These are phyloP conservation scores for Pyricularia sp. DNA, from an alignment of 2,329 filamentous ascomycete genomes.

Conservation along the genomic window DNA sequence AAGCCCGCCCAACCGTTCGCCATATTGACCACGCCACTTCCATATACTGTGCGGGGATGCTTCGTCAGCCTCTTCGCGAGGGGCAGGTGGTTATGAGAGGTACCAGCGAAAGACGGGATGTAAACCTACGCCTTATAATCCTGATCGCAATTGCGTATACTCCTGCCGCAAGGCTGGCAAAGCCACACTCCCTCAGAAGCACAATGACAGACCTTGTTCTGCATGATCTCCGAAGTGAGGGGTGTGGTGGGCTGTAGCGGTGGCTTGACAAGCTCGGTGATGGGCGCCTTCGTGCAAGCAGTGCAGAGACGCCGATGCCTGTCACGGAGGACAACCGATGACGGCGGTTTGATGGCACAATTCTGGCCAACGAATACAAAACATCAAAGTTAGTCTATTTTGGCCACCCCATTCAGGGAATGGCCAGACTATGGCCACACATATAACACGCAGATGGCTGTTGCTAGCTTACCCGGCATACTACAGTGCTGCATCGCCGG, in stretches of 20 bases:
- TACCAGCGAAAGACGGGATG: constrained; percentile 1
- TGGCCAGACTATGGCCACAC: background rate
- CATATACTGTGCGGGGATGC: constrained; percentile 44
- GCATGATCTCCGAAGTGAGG: constrained; percentile 42
- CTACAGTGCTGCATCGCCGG: constrained; percentile 58
- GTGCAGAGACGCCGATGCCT: constrained; percentile 73
- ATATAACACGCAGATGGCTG: background rate
- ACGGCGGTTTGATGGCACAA: constrained; percentile 74
- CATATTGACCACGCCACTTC: constrained; percentile 81
- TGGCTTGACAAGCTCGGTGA: constrained; percentile 40
- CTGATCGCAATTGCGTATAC: constrained; percentile 46
- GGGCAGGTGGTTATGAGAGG: background rate
- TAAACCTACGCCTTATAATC: constrained; percentile 41
- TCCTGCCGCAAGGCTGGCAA: constrained; percentile 69
- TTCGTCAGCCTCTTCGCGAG: background rate
- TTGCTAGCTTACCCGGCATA: constrained; percentile 59
- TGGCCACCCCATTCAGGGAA: background rate
- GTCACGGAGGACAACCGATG: constrained; percentile 50
- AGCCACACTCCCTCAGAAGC: constrained; percentile 58
- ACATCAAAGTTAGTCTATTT: background rate
- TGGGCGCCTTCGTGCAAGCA: constrained; percentile 58
- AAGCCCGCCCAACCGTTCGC: constrained; percentile 64
- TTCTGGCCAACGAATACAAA: constrained; percentile 43
- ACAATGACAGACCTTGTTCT: constrained; percentile 40
- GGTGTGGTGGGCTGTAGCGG: constrained; percentile 29